Evolutionary conservation across 768 basidiomycete species (phyloP).

Genomic region (Lactarius hatsudake): DNA sequence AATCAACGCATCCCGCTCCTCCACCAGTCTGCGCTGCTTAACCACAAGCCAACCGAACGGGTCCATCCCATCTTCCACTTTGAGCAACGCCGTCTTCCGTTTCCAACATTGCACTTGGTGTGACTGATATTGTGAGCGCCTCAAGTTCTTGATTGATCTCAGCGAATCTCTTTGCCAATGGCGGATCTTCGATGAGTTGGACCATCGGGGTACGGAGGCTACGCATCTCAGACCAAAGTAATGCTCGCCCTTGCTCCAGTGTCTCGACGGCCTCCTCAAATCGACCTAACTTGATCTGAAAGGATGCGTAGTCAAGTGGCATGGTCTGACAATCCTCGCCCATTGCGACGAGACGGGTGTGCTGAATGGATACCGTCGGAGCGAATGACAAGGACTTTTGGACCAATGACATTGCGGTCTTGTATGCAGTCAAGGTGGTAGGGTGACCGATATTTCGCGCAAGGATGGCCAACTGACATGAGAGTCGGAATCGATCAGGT

Average conservation of each 20-base stretch:
- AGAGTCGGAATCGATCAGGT: not conserved
- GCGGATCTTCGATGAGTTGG: not conserved
- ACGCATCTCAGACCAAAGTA: constrained; percentile 13
- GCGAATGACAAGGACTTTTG: not conserved
- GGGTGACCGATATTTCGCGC: not conserved
- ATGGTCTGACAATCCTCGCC: not conserved
- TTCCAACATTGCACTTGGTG: not conserved
- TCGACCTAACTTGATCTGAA: not conserved
- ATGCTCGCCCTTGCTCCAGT: constrained; percentile 7
- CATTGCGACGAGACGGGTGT: not conserved
- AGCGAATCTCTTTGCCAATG: constrained; percentile 1
- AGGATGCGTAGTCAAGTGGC: constrained; percentile 8
- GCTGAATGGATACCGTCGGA: not conserved
- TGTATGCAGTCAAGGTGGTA: not conserved
- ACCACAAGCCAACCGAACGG: not conserved
- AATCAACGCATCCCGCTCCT: not conserved
- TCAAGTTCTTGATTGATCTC: not conserved
- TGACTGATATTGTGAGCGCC: not conserved
- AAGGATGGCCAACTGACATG: not conserved
- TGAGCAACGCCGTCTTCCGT: not conserved
- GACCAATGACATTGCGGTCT: not conserved
- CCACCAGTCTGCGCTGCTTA: not conserved
- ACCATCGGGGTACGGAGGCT: not conserved
- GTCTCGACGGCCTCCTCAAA: constrained; percentile 13
- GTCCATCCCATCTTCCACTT: not conserved